Evolutionary conservation across 139 green algal genomes (phyloP), one percentile per base, ranked within the genome.

Genomic region (Gonium pectorale): DNA sequence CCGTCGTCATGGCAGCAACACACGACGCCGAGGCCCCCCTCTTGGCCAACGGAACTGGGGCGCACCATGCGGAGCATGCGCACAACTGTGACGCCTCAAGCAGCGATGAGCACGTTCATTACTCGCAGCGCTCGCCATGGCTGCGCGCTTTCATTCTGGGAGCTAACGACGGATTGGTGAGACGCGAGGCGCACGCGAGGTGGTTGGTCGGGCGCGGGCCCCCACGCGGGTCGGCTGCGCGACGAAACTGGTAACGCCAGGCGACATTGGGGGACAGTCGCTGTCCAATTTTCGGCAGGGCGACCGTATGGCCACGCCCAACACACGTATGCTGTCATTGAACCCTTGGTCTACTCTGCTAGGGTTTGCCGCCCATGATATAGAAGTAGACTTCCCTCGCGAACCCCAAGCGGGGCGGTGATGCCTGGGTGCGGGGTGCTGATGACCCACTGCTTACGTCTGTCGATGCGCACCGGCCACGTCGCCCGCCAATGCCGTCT

Each of bases 121-220:
- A 86, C 49, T 69, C 29, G 0, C 78, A 89, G 22, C 44, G 85
- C 0, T 7, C 62, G 6, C 79, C 86, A 3, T 90, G 86, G 86
- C 52, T 90, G 27, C 56, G 86, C 0, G 86, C 86, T 2, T 87
- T 90, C 46, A 37, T 90, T 4, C 64, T 90, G 41, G 86, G 79
- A 21, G 77, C 75, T 1, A 89, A 79, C 27, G 77, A 81, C 33
- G 77, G 85, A 15, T 41, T 87, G 35, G 86, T 90, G 59, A 81
- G 38, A 5, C 54, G 46, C 13, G 46, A 27, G 19, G 56, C 63
- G 52, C n/a, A n/a, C n/a, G n/a, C n/a, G n/a, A n/a, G n/a, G n/a
- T n/a, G n/a, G n/a, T n/a, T n/a, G n/a, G n/a, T n/a, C n/a, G n/a
- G n/a, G n/a, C n/a, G n/a, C n/a, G n/a, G n/a, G n/a, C n/a, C n/a